These are phyloP conservation scores for Cladosporium austrohemisphaericum DNA, from an alignment of 2,329 filamentous ascomycete species.

Conservation along the genomic window DNA sequence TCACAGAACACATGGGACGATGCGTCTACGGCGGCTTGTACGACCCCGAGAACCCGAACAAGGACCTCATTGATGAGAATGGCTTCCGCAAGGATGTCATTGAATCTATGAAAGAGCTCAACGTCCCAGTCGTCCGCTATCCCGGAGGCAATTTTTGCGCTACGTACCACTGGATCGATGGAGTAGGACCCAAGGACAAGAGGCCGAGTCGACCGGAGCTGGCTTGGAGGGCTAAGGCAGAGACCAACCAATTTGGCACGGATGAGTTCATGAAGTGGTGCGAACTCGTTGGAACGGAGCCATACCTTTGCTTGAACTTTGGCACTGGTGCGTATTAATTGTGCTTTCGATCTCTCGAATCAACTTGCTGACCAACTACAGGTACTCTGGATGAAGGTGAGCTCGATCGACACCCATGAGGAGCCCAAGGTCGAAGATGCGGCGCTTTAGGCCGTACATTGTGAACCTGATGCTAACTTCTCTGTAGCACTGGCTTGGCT, in stretches of 20 bases:
- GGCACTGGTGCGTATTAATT: constrained; percentile 57
- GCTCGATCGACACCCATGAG: constrained; percentile 15
- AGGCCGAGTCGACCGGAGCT: constrained; percentile 66
- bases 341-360: neutral
- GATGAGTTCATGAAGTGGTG: constrained; percentile 87
- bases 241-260: constrained; percentile 76
- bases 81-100: constrained; percentile 80
- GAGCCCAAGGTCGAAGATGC: too few species aligned
- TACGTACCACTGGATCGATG: constrained; percentile 82
- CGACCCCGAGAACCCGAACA: constrained; percentile 62
- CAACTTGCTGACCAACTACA: constrained; percentile 17
- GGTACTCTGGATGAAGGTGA: constrained; percentile 52
- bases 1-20: constrained; percentile 87
- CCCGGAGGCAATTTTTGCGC: constrained; percentile 82
- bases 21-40: constrained; percentile 87
- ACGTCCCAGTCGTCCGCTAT: constrained; percentile 73
- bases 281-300: constrained; percentile 66
- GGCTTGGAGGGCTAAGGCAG: constrained; percentile 68
- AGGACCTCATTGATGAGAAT: constrained; percentile 64
- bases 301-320: constrained; percentile 77
- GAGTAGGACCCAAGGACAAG: constrained; percentile 68
- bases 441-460: too few species aligned
- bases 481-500: constrained; percentile 65
- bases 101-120: constrained; percentile 66
- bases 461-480: neutral